These are phyloP conservation scores for Mycena metata DNA, from an alignment of 768 basidiomycete species.

Conservation along the genomic window DNA sequence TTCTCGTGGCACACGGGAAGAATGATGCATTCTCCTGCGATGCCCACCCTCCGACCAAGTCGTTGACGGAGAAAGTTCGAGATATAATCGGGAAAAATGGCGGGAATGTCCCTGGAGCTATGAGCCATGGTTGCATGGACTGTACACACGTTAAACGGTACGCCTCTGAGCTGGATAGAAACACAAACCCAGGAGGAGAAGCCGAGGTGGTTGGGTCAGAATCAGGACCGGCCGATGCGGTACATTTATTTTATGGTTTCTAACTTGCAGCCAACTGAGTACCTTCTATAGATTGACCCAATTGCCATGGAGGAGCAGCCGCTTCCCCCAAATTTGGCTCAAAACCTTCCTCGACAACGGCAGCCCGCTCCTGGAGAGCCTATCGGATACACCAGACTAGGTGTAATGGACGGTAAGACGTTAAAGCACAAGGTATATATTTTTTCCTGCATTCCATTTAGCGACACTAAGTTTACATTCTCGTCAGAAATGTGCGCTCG, in stretches of 20 bases:
- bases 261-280: too few relatives aligned
- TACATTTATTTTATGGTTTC: not conserved
- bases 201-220: constrained; percentile 34
- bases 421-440: constrained; percentile 42
- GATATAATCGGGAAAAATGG: constrained; percentile 35
- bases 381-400: constrained; percentile 42
- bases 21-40: constrained; percentile 20
- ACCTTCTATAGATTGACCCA: not conserved
- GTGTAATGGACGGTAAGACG: constrained; percentile 51
- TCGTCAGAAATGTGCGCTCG: not conserved
- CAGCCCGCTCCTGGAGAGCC: constrained; percentile 7
- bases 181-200: not conserved
- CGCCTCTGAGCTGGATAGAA: too few relatives aligned
- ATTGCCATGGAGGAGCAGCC: not conserved
- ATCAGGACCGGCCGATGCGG: constrained; percentile 8
- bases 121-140: constrained; percentile 23
- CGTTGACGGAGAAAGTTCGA: constrained; percentile 27
- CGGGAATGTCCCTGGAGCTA: constrained; percentile 21
- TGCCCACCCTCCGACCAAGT: constrained; percentile 33
- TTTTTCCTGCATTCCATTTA: not conserved
- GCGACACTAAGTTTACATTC: not conserved
- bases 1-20: constrained; percentile 45
- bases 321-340: constrained; percentile 7
- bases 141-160: constrained; percentile 29
- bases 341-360: not conserved